phyloP scores from a whole-genome alignment of 2,329 filamentous ascomycete genomes.

The Pestalotiopsis sp. region DNA sequence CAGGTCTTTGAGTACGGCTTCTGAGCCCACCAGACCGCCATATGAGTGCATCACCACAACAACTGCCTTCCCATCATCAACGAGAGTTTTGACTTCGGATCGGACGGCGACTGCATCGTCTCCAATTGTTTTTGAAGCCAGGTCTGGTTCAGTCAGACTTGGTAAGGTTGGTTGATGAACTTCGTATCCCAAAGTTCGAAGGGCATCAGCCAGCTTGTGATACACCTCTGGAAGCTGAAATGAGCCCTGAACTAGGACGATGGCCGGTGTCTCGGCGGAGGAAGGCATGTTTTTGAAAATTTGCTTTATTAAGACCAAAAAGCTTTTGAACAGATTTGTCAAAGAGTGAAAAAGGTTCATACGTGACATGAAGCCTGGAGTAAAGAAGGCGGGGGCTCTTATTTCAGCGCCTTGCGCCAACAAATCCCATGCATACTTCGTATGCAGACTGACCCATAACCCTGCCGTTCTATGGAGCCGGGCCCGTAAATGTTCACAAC shows the following conservation, averaged over 20 bases:
- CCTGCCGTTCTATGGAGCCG: no score
- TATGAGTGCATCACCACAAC: conserved; percentile 29
- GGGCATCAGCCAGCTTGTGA: background rate
- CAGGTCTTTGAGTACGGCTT: conserved; percentile 22
- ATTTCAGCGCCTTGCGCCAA: no score
- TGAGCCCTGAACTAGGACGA: conserved; percentile 16
- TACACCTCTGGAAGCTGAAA: conserved; percentile 17
- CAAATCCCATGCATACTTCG: no score
- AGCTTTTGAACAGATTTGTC: no score
- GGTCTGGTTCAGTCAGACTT: conserved; percentile 11
- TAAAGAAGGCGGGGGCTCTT: no score
- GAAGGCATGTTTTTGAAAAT: no score
- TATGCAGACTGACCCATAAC: no score
- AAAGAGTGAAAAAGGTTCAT: no score
- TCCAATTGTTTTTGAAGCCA: conserved; percentile 8
- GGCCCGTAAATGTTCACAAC: no score
- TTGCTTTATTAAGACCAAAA: no score
- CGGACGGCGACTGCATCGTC: conserved; percentile 8
- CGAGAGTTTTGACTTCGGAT: background rate
- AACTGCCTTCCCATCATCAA: conserved; percentile 22
- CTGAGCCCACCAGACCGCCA: conserved; percentile 25
- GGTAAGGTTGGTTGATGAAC: conserved; percentile 14
- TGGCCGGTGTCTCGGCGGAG: background rate
- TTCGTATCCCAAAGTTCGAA: background rate
- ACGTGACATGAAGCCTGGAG: no score